Percentiles rank a stretch among this genome's conserved stretches.
Evolutionary conservation across 345 rosid genomes (phyloP).

Genomic region (Populus davidiana): DNA sequence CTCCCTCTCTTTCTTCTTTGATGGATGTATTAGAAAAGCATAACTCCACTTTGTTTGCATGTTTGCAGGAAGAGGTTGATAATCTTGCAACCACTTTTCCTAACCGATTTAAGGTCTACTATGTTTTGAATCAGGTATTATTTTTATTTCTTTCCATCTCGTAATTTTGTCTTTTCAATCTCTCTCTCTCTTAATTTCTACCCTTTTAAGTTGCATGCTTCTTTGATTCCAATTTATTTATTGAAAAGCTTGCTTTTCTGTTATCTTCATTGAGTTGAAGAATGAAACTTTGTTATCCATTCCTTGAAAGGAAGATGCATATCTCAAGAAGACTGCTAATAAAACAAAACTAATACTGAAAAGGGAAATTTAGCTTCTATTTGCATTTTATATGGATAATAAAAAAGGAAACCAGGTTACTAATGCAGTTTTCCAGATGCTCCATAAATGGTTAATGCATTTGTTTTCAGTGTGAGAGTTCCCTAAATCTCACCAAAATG

Average conservation of each 20-base stretch:
- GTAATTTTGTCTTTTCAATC: background rate
- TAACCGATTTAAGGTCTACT: slow-evolving; percentile 19
- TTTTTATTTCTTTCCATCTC: background rate
- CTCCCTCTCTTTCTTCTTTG: background rate
- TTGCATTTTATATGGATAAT: background rate
- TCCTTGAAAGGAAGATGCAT: background rate
- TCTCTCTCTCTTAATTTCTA: background rate
- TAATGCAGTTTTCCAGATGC: background rate
- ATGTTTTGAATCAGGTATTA: slow-evolving; percentile 32
- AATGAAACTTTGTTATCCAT: background rate
- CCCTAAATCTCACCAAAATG: background rate
- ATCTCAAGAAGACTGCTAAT: background rate
- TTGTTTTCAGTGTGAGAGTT: background rate
- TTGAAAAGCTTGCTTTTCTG: background rate
- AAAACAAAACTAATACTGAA: background rate
- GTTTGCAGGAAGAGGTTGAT: slow-evolving; percentile 31
- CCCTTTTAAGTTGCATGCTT: background rate
- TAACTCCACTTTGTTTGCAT: background rate
- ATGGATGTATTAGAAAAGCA: background rate
- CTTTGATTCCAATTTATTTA: background rate
- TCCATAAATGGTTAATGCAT: background rate
- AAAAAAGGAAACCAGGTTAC: background rate
- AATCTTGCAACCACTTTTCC: slow-evolving; percentile 14
- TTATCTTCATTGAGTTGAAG: background rate
- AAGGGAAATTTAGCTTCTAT: too few species aligned